These are phyloP conservation scores for Trichoderma endophyticum DNA, from an alignment of 2,329 filamentous ascomycete genomes.

Conservation along the genomic window DNA sequence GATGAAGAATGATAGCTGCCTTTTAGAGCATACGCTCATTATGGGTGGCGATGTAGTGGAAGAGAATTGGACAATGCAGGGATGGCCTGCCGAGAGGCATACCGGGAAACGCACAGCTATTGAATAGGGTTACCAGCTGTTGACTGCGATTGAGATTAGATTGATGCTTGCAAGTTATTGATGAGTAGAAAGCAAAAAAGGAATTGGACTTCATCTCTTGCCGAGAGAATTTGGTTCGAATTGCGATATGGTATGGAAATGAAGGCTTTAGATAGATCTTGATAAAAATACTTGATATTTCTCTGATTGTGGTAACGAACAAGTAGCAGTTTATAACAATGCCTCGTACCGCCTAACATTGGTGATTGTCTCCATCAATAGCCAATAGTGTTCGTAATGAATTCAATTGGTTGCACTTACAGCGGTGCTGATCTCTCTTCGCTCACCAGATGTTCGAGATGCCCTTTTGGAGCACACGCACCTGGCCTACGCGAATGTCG, in stretches of 20 bases:
- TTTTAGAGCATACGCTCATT: constrained; percentile 56
- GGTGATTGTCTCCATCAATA: not conserved
- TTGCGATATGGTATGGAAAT: not conserved
- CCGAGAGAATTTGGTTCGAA: not conserved
- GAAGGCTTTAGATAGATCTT: not conserved
- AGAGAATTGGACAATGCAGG: constrained; percentile 49
- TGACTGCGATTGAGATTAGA: not conserved
- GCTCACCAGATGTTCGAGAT: not conserved
- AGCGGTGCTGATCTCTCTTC: not conserved
- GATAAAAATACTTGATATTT: not conserved
- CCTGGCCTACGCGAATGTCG: not conserved
- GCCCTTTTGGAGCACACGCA: not conserved
- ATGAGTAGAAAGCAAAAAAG: not conserved
- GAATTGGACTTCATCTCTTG: not conserved
- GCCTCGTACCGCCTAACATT: not conserved
- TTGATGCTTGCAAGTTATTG: not conserved
- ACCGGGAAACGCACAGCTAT: not conserved
- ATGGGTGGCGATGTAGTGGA: constrained; percentile 56
- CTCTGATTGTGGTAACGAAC: not conserved
- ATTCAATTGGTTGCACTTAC: not conserved
- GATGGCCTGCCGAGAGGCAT: constrained; percentile 45
- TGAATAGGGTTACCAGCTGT: not conserved
- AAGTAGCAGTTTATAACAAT: not conserved
- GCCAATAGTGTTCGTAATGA: not conserved
- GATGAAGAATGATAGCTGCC: constrained; percentile 51